A percentile compares a stretch with the other conserved stretches of the same genome.
Evolutionary conservation across 2,329 filamentous ascomycete species (phyloP).

Genomic region (Aspergillus sp.): DNA sequence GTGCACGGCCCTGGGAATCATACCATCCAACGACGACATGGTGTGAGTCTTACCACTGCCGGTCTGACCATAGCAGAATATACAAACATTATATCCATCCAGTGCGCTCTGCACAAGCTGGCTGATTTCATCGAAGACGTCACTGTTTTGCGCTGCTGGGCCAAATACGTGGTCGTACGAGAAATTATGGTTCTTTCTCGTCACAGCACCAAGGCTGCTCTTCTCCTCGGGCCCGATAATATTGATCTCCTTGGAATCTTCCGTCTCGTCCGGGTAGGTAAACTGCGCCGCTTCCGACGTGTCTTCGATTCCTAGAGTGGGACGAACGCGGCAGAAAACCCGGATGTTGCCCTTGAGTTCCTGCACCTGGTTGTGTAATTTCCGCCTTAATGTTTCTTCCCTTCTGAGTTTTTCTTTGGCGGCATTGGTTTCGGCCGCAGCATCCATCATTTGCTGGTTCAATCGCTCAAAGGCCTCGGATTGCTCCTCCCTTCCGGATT

Average conservation of each 20-base stretch:
- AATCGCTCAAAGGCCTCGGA: constrained; percentile 81
- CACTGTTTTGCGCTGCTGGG: constrained; percentile 72
- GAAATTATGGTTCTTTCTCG: constrained; percentile 79
- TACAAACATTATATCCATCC: constrained; percentile 97
- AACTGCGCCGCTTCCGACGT: constrained; percentile 69
- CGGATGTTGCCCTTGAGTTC: constrained; percentile 98
- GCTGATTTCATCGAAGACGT: constrained; percentile 94
- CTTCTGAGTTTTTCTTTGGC: constrained; percentile 80
- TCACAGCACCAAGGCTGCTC: constrained; percentile 73
- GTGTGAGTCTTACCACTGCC: constrained; percentile 96
- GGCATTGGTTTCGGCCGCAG: constrained; percentile 66
- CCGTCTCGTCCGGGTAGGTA: constrained; percentile 73
- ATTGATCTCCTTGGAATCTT: constrained; percentile 83
- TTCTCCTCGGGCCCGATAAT: constrained; percentile 81
- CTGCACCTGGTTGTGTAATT: constrained; percentile 96
- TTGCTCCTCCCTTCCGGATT: constrained; percentile 86
- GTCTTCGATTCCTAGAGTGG: constrained; percentile 60
- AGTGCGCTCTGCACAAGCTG: constrained; percentile 95
- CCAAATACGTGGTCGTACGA: constrained; percentile 92
- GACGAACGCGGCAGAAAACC: constrained; percentile 94
- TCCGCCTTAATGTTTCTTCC: constrained; percentile 85
- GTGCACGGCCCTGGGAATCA: constrained; percentile 89
- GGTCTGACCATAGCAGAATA: constrained; percentile 98
- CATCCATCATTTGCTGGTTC: constrained; percentile 77
- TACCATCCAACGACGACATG: constrained; percentile 87